These are phyloP conservation scores for Obelidium mucronatum DNA, from an alignment of 192 early-diverging fungal species.

Conservation along the genomic window DNA sequence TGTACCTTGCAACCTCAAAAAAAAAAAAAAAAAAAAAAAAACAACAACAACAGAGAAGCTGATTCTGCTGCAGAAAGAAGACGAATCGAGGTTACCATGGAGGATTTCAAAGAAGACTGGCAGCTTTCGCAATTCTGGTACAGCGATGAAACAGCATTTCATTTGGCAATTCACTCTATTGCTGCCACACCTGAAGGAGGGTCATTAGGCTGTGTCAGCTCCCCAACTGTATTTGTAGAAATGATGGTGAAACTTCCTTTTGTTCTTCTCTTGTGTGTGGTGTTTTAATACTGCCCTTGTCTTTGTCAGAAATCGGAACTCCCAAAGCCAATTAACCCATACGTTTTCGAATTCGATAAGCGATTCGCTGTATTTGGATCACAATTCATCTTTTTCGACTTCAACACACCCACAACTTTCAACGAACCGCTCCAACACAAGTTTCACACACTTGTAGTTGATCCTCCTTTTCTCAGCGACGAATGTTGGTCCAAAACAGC, in stretches of 20 bases:
- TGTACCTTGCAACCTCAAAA: neutral
- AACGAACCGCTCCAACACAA: conserved; percentile 41
- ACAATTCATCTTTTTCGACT: conserved; percentile 78
- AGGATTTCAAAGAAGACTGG: conserved; percentile 82
- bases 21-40: neutral
- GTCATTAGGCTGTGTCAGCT: conserved; percentile 63
- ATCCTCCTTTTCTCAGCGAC: conserved; percentile 81
- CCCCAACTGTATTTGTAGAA: conserved; percentile 71
- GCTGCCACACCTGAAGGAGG: conserved; percentile 49
- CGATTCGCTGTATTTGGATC: conserved; percentile 75
- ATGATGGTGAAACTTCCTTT: conserved; percentile 53
- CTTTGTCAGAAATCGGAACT: conserved; percentile 37
- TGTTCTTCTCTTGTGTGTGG: neutral
- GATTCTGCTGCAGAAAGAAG: conserved; percentile 41
- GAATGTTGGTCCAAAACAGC: conserved; percentile 77
- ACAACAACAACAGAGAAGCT: conserved; percentile 5
- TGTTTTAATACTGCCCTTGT: neutral
- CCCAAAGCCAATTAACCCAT: conserved; percentile 39
- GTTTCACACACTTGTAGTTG: conserved; percentile 77
- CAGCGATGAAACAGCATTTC: conserved; percentile 54
- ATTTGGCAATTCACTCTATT: conserved; percentile 56
- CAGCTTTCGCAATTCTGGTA: conserved; percentile 64
- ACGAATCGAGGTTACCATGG: conserved; percentile 57
- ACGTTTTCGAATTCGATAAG: conserved; percentile 77
- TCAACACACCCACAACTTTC: conserved; percentile 61